Evolutionary conservation across 106 monocot species (phyloP).

Genomic region (Dendrobium catenatum): DNA sequence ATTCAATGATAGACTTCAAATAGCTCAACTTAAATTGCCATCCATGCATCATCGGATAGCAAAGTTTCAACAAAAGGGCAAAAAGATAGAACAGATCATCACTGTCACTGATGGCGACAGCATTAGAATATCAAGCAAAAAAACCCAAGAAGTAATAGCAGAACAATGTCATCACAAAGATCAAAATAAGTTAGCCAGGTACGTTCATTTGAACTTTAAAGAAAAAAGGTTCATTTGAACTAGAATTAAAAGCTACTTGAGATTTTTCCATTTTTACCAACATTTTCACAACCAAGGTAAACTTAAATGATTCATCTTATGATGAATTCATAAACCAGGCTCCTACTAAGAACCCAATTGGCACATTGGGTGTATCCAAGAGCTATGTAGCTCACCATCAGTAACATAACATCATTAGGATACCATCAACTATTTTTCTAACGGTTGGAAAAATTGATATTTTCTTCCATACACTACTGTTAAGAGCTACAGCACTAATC

Average conservation of each 20-base stretch:
- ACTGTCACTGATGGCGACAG: background rate
- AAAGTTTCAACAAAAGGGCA: background rate
- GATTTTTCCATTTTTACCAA: background rate
- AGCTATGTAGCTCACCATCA: background rate
- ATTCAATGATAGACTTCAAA: background rate
- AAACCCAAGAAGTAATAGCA: background rate
- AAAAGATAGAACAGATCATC: background rate
- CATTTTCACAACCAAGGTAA: background rate
- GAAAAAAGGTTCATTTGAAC: no score
- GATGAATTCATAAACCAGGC: background rate
- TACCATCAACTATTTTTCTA: background rate
- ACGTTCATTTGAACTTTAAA: no score
- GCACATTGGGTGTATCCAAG: background rate
- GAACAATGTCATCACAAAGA: background rate
- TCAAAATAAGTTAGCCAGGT: background rate
- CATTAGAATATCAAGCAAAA: background rate
- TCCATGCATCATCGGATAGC: background rate
- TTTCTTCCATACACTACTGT: background rate
- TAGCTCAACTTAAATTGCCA: background rate
- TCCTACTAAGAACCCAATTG: background rate
- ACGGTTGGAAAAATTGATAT: background rate
- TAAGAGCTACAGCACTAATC: background rate
- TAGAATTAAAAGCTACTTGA: no score
- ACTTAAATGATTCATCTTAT: background rate
- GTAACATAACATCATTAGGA: background rate